A percentile compares a stretch with the other conserved stretches of the same genome.
Conservation (phyloP, 2,329 filamentous ascomycete species). For the Pseudodiploospora longispora region DNA sequence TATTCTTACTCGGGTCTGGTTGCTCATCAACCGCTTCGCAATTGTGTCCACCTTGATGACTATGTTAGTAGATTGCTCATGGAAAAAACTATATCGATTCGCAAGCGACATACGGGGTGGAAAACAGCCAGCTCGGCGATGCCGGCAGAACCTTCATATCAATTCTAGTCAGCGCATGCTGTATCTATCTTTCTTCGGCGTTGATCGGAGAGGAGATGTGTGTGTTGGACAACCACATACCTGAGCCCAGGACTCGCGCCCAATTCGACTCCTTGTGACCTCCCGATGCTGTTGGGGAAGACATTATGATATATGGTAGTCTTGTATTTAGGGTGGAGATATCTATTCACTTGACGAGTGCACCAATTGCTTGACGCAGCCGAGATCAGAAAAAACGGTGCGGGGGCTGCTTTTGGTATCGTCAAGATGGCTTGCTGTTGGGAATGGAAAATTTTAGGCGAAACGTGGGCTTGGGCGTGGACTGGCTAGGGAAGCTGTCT, state of each 20-base stretch:
- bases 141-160: conserved; percentile 67
- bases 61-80: conserved; percentile 5
- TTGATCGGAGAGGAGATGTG: neutral
- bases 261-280: conserved; percentile 76
- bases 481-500: no score
- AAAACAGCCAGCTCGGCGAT: conserved; percentile 91
- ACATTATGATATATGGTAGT: conserved; percentile 38
- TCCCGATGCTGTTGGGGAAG: conserved; percentile 42
- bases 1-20: conserved; percentile 60
- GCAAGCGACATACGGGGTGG: conserved; percentile 59
- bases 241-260: conserved; percentile 85
- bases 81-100: neutral
- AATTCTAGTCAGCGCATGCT: neutral
- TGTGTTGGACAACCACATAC: conserved; percentile 37
- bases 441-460: conserved; percentile 1
- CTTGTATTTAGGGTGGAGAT: neutral
- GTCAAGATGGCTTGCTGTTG: neutral
- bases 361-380: no score
- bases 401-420: neutral
- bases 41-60: conserved; percentile 78
- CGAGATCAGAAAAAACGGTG: neutral
- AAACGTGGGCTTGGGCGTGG: no score
- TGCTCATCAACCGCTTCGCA: conserved; percentile 98
- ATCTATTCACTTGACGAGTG: neutral
- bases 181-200: neutral